Evolutionary conservation across 1,284 basidiomycete species (phyloP), one percentile per base, ranked within the genome.

Genomic region (Fomitopsis palustris): DNA sequence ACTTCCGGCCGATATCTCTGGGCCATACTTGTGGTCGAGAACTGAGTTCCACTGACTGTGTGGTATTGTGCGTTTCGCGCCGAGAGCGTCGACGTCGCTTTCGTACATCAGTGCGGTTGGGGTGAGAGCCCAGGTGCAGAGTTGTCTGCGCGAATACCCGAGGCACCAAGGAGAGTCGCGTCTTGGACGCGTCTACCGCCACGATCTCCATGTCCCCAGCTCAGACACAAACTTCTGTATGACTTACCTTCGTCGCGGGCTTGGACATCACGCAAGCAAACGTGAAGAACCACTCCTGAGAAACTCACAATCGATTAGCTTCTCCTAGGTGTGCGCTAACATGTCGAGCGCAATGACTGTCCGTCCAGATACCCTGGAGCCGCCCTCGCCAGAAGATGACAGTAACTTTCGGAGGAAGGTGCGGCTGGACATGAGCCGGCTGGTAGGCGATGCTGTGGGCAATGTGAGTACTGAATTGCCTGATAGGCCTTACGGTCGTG

Each of bases 361-460:
- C 16, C 42, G 52, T 25, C 41, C 57, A 37, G 58, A 47, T 21
- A 38, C 53, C 25, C 2, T 38, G 27, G 56, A 58, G 41, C 60
- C 56, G 19, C 16, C 21, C 2, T 61, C 60, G 9, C 60, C 56
- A 7, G 60, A 61, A 21, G 56, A 61, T 62, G 81, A 80, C 4
- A 78, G 81, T 10, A 84, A 83, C 65, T 80, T 89, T 64, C 75
- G 75, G 57, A 73, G 78, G 51, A 83, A 78, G 60, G 67, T 89
- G 56, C 80, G 87, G 69, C 91, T 92, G 62, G 86, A 90, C 65
- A 90, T 93, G 84, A 88, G 88, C 68, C 79, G 78, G 25, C 76
- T 90, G 33, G 85, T 93, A 16, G 90, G 90, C 3, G 90, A 91
- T 71, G 90, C 90, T 35, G 87, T 92, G 2, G 89, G 90, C 9